Conservation (phyloP, 2,329 filamentous ascomycete genomes). For the Verticillium nonalfalfae region DNA sequence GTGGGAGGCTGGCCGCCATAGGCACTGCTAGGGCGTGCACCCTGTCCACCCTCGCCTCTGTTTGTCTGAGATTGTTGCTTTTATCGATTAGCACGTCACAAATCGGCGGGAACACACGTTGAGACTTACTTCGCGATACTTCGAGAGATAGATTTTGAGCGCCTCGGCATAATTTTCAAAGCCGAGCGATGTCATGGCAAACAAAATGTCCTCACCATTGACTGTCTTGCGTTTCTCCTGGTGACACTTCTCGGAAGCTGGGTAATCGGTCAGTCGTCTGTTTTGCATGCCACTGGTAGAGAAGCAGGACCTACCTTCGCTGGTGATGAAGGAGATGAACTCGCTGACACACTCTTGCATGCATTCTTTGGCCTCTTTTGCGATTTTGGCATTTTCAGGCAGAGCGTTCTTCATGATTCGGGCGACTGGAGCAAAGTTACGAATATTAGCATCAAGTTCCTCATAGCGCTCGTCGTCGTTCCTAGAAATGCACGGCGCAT, state of each 20-base stretch:
- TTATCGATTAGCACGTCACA: slow-evolving; percentile 1
- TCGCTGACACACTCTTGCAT: slow-evolving; percentile 99
- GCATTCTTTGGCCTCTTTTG: slow-evolving; percentile 98
- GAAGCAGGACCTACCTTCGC: slow-evolving; percentile 67
- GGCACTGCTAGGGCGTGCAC: slow-evolving; percentile 43
- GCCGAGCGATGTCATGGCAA: slow-evolving; percentile 96
- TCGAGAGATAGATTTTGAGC: slow-evolving; percentile 94
- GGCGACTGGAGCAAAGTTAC: slow-evolving; percentile 91
- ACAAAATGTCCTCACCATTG: slow-evolving; percentile 96
- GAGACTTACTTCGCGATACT: slow-evolving; percentile 86
- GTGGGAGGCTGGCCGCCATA: slow-evolving; percentile 37
- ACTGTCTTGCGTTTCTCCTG: slow-evolving; percentile 99
- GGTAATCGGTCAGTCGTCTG: slow-evolving; percentile 17
- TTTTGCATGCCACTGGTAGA: slow-evolving; percentile 6
- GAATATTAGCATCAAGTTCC: slow-evolving; percentile 82
- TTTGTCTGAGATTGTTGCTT: slow-evolving; percentile 49
- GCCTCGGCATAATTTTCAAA: slow-evolving; percentile 99
- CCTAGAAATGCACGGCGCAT: slow-evolving; percentile 35
- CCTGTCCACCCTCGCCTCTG: slow-evolving; percentile 48
- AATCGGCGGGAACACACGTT: background rate
- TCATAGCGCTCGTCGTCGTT: slow-evolving; percentile 35
- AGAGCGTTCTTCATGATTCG: slow-evolving; percentile 98
- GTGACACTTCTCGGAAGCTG: slow-evolving; percentile 98
- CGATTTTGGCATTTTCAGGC: slow-evolving; percentile 97
- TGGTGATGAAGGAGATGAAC: slow-evolving; percentile 98